Conservation (phyloP, 2,329 filamentous ascomycete genomes). For the Penicillium fuscoglaucum region DNA sequence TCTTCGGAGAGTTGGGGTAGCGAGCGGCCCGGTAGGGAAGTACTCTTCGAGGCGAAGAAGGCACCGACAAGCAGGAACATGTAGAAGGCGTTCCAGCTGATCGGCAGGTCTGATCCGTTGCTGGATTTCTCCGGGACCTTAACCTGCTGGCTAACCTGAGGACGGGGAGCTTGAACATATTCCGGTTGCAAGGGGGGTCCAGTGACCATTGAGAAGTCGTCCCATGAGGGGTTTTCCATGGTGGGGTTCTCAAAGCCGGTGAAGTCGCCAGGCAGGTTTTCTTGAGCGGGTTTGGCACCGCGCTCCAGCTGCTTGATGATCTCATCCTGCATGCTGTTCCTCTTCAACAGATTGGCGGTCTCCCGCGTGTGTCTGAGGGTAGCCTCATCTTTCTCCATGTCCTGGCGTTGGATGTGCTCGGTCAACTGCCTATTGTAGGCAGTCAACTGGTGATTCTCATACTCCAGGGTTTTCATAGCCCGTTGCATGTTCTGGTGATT, state of each 20-base stretch:
- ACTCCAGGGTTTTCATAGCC: constrained; percentile 53
- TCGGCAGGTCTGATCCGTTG: constrained; percentile 62
- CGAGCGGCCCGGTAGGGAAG: constrained; percentile 59
- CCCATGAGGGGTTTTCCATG: constrained; percentile 77
- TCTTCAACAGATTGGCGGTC: constrained; percentile 87
- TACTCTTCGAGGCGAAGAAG: constrained; percentile 86
- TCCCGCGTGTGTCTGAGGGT: constrained; percentile 85
- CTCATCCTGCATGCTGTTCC: constrained; percentile 78
- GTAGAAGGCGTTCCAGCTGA: constrained; percentile 68
- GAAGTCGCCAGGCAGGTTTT: constrained; percentile 66
- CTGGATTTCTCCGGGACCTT: constrained; percentile 38
- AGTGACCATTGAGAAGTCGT: constrained; percentile 75
- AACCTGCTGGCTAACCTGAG: constrained; percentile 31
- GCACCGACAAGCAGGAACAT: constrained; percentile 97
- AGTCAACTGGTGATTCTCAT: constrained; percentile 63
- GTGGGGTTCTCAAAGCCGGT: constrained; percentile 79
- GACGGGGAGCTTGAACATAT: constrained; percentile 31
- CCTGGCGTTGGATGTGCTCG: constrained; percentile 72
- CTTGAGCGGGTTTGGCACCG: constrained; percentile 39
- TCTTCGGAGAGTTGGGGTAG: constrained; percentile 51
- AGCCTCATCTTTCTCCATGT: constrained; percentile 88
- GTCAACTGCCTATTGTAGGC: constrained; percentile 73
- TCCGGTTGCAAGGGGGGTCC: constrained; percentile 52
- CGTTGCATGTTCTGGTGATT: constrained; percentile 58
- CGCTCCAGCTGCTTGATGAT: constrained; percentile 52